Evolutionary conservation across 805 yeast genomes (phyloP), one percentile per base, ranked within the genome.

Genomic region (Zygosaccharomyces kombuchaensis): DNA sequence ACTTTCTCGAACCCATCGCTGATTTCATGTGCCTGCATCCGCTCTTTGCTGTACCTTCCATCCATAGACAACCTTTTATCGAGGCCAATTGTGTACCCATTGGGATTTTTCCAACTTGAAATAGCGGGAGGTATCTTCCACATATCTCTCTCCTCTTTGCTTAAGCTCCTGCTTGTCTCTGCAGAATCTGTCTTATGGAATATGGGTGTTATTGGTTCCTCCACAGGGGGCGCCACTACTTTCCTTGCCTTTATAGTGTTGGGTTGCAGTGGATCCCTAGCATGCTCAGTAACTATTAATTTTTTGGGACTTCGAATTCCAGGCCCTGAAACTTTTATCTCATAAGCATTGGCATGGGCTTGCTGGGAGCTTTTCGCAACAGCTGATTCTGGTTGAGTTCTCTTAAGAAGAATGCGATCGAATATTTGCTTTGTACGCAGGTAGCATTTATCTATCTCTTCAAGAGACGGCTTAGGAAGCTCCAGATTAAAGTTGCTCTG

Each of bases 91-190:
- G 96, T 81, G 60, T 81, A 87, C 1, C 98, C 97, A 55, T 86
- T 84, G 13, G 90, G 87, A 63, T 93, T 93, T 64, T 89, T 90
- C 97, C 98, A 93, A 63, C 87, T 88, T 1, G 98, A 91, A 0
- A 91, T 78, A 1, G 95, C 87, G 0, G 96, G 82, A 0, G 98
- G 98, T 25, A 93, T 88, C 39, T 76, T 74, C 96, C 97, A 91
- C 50, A 78, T 75, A 22, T 77, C 79, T 52, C 81, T 85, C 43
- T 89, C 95, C 53, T 83, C 87, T 22, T 78, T 77, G 0, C 89
- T 77, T 14, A 84, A 62, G 56, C 74, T 69, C 17, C 53, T 49
- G 32, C 54, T 43, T 9, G 65, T 46, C 3, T 78, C 78, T 5
- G 80, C 73, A n/a, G 76, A 70, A 22, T 70, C 66, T 25, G 74